Evolutionary conservation across 495 filamentous ascomycete genomes (phyloP), one percentile per base, ranked within the genome.

Genomic region (Aspergillus wentii): DNA sequence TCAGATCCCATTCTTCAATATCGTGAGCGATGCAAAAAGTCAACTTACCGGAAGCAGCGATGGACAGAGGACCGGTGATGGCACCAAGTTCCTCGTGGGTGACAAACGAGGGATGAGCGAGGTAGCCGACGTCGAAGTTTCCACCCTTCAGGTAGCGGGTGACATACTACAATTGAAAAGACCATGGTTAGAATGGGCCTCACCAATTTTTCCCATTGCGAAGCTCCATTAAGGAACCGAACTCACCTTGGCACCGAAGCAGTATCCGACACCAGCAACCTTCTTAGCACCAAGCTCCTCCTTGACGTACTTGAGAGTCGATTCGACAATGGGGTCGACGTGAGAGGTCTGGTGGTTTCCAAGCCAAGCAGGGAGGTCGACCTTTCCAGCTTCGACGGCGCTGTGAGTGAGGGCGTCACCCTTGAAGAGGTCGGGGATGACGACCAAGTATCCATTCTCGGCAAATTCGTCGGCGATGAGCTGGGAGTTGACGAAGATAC

Each of bases 381-480:
- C 82, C 48, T 61, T 77, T 21, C 49, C 64, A 1, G 72, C 60
- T 2, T 70, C 66, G 63, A 83, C 80, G 34, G 80, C 68, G 4
- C 64, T 64, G 31, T 54, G 49, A 11, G 51, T 38, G 49, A 86
- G 52, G 11, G 78, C 48, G 49, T 94, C 84, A 34, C 85, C 86
- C 28, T 81, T 72, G 71, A 91, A 86, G 41, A 84, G 63, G 57
- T 95, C 88, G 40, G 86, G 75, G 47, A 94, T 68, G 16, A 90
- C 59, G 30, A 79, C 79, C 15, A 85, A 71, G 61, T 89, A 95
- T 29, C 88, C 88, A 53, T 85, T 84, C 50, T 77, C 80, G 40
- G 88, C 88, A 44, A 75, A 87, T 56, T 87, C 82, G 66, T 94
- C 88, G 41, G 86, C 87, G 40, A 90, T 69, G 58, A 95, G 76